A percentile compares a stretch with the other conserved stretches of the same genome.
These are phyloP conservation scores for Cytospora piceae DNA, from an alignment of 2,329 filamentous ascomycete genomes.

Conservation along the genomic window DNA sequence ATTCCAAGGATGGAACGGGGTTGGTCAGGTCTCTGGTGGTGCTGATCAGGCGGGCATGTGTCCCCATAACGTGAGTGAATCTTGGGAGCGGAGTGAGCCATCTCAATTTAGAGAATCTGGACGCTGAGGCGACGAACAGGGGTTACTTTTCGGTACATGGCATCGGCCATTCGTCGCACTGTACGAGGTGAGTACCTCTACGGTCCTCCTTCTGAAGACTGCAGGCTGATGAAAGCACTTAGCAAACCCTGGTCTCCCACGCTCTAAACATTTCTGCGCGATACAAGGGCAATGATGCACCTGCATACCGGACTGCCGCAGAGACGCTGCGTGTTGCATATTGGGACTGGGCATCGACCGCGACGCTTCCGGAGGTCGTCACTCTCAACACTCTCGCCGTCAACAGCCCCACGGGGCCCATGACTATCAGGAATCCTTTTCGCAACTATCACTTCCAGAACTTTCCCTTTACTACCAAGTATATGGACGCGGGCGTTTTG, in stretches of 20 bases:
- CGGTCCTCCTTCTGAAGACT: background rate
- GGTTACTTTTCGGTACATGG: conserved; percentile 57
- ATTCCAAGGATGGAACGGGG: conserved; percentile 43
- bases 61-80: conserved; percentile 50
- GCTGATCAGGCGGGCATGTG: conserved; percentile 44
- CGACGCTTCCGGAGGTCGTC: conserved; percentile 47
- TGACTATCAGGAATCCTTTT: conserved; percentile 52
- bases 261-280: conserved; percentile 50
- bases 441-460: conserved; percentile 54
- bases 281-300: conserved; percentile 44
- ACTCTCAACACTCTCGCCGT: conserved; percentile 37
- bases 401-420: conserved; percentile 34
- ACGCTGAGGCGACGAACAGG: conserved; percentile 38
- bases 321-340: conserved; percentile 52
- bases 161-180: conserved; percentile 60
- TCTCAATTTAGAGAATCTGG: background rate
- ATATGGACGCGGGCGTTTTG: conserved; percentile 35
- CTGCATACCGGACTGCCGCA: conserved; percentile 49
- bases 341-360: conserved; percentile 58
- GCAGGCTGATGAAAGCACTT: conserved; percentile 25
- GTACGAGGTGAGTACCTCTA: conserved; percentile 50
- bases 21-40: conserved; percentile 41
- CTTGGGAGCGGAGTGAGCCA: background rate
- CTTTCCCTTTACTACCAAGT: conserved; percentile 42
- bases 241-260: conserved; percentile 57